Percentiles rank a stretch among this genome's conserved stretches.
Conservation (phyloP, 164 flowering plant species). For the Malania oleifera region DNA sequence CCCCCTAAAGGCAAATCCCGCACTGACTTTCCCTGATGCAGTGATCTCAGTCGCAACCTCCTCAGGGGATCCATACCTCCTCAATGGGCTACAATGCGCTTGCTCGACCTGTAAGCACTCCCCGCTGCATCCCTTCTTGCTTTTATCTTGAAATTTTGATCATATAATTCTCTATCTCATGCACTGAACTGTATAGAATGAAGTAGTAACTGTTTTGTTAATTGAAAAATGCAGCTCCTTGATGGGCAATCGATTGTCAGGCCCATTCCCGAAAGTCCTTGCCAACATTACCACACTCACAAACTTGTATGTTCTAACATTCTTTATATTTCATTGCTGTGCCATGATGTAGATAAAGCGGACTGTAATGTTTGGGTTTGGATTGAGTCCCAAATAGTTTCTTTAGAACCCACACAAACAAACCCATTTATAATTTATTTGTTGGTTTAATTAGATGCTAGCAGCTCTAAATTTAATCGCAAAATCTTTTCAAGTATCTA, state of each 20-base stretch:
- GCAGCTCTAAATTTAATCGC: too few relatives aligned
- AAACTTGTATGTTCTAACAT: conserved; percentile 50
- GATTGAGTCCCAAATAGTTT: too few relatives aligned
- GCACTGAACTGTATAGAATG: too few relatives aligned
- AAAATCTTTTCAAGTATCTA: too few relatives aligned
- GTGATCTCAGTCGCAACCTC: conserved; percentile 69
- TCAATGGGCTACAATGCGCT: conserved; percentile 55
- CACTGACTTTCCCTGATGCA: conserved; percentile 14
- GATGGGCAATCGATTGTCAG: conserved; percentile 72
- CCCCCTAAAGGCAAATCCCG: too few relatives aligned
- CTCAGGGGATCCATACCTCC: conserved; percentile 60
- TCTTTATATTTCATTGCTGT: not conserved
- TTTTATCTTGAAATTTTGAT: not conserved
- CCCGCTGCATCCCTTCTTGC: not conserved
- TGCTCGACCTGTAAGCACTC: conserved; percentile 49
- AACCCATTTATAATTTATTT: too few relatives aligned
- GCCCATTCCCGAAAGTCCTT: conserved; percentile 63
- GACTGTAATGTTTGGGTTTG: too few relatives aligned
- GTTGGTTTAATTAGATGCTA: too few relatives aligned
- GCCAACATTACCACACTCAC: conserved; percentile 55
- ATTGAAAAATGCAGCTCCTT: conserved; percentile 48
- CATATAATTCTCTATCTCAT: not conserved
- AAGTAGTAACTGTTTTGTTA: not conserved
- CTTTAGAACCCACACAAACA: too few relatives aligned
- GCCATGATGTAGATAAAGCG: not conserved